Evolutionary conservation across 2,329 filamentous ascomycete species (phyloP).

Genomic region (Camillea tinctor): DNA sequence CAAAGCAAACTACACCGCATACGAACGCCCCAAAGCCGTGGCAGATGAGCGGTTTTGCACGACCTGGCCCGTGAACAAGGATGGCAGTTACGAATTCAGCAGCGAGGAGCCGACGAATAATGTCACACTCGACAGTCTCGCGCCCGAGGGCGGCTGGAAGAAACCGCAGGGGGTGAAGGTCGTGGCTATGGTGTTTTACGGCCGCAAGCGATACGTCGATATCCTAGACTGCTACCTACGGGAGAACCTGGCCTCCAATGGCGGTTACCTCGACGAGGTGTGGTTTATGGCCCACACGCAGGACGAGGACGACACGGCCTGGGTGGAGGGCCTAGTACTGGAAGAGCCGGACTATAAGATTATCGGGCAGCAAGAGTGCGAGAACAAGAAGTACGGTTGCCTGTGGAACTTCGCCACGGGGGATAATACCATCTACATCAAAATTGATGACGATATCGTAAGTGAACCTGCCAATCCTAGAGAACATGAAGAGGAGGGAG

Average conservation of each 20-base stretch:
- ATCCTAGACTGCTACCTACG: conserved; percentile 47
- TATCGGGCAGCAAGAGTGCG: conserved; percentile 32
- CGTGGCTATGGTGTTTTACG: conserved; percentile 47
- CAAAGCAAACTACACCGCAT: conserved; percentile 1
- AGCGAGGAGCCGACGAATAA: conserved; percentile 11
- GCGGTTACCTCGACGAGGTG: conserved; percentile 44
- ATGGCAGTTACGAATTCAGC: conserved; percentile 20
- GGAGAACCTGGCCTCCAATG: conserved; percentile 44
- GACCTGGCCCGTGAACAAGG: conserved; percentile 28
- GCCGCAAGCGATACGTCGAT: conserved; percentile 42
- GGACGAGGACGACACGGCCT: conserved; percentile 38
- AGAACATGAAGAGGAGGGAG: neutral
- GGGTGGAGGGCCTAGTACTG: conserved; percentile 38
- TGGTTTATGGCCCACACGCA: conserved; percentile 44
- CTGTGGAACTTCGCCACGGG: conserved; percentile 32
- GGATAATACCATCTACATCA: conserved; percentile 41
- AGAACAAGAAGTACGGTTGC: conserved; percentile 36
- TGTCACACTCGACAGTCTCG: conserved; percentile 22
- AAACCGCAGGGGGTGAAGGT: conserved; percentile 35
- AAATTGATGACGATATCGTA: conserved; percentile 46
- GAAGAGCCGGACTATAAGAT: conserved; percentile 38
- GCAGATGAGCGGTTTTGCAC: conserved; percentile 25
- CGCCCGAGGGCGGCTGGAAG: conserved; percentile 29
- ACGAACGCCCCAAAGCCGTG: conserved; percentile 7
- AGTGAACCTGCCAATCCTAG: conserved; percentile 17